Conservation (phyloP, 108 stramenopile species). For the Mayamaea pseudoterrestris region DNA sequence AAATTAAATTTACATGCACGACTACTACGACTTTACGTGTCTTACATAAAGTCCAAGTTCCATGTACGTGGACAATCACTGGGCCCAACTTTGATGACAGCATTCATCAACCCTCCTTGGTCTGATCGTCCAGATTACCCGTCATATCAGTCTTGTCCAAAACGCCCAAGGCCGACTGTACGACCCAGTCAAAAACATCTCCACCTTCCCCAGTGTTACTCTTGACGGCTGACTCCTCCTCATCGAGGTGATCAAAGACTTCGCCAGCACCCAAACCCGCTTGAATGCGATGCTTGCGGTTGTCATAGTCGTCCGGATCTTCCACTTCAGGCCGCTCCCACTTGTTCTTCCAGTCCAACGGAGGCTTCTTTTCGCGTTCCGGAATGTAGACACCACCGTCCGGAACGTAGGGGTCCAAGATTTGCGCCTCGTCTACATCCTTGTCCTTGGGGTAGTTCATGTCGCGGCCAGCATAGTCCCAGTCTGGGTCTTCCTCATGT, state of each 20-base stretch:
- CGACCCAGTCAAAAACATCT: slow-evolving; percentile 31
- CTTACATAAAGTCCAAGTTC: no score
- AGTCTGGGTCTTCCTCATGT: slow-evolving; percentile 4
- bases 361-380: neutral
- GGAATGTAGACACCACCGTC: slow-evolving; percentile 9
- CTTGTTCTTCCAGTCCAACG: slow-evolving; percentile 4
- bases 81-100: no score
- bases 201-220: slow-evolving; percentile 5
- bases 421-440: slow-evolving; percentile 5
- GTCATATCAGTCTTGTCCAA: slow-evolving; percentile 17
- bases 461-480: slow-evolving; percentile 6
- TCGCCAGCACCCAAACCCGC: slow-evolving; percentile 7
- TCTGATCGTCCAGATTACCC: slow-evolving; percentile 4
- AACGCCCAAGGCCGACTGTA: slow-evolving; percentile 25
- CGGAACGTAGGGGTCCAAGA: slow-evolving; percentile 8
- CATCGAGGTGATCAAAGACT: slow-evolving; percentile 6
- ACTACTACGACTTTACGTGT: no score
- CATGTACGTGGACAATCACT: no score
- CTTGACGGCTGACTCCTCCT: neutral
- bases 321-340: slow-evolving; percentile 2
- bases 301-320: slow-evolving; percentile 5
- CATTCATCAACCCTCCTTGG: no score
- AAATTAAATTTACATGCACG: no score
- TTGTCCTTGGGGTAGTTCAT: slow-evolving; percentile 6
- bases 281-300: slow-evolving; percentile 12